Base-by-base conservation (phyloP, 495 filamentous ascomycete genomes). In the Daldinia childiae region DNA sequence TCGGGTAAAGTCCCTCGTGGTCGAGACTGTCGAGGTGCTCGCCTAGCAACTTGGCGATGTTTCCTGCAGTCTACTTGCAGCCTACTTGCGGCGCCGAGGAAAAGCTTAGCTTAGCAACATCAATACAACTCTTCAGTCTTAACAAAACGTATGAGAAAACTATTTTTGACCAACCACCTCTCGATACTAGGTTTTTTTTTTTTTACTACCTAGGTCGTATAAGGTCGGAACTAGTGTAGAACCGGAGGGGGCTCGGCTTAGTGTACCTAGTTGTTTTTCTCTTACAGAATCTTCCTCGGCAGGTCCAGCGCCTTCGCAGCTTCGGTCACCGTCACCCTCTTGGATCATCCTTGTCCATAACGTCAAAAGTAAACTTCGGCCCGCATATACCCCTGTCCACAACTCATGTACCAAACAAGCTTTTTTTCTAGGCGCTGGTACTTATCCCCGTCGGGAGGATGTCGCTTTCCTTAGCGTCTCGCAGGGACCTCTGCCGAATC, bases 401-500 rank as follows among this genome's bases (percentile, higher is more conserved):
- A 29, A 6, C 32, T 36, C 32, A 17, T 36, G 70, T 73, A 73
- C 57, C 57, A n/a, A 3, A 11, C 4, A 52, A 7, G 56, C 50
- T 34, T 58, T 50, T 30, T 34, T 62, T 65, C 12, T 24, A 29
- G 21, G 30, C 45, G 15, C 24, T 38, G 59, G 55, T 73, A 73
- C 70, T 43, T 69, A 26, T 65, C 57, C 24, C 50, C 34, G 36
- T 32, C 48, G 69, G 21, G 11, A 61, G 41, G 30, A 57, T 54
- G 34, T 45, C 45, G 39, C 61, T 38, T 45, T 24, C 9, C 34
- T 19, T 66, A 69, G 66, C 41, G 39, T 32, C 29, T 30, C 15
- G 19, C 71, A 69, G 62, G 71, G 71, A 32, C n/a, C 54, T 69
- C 52, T 73, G 58, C 66, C 71, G 62, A 73, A 73, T 73, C 71